Base-by-base conservation (phyloP, 257 asterid genomes). In the Ilex aquifolium region DNA sequence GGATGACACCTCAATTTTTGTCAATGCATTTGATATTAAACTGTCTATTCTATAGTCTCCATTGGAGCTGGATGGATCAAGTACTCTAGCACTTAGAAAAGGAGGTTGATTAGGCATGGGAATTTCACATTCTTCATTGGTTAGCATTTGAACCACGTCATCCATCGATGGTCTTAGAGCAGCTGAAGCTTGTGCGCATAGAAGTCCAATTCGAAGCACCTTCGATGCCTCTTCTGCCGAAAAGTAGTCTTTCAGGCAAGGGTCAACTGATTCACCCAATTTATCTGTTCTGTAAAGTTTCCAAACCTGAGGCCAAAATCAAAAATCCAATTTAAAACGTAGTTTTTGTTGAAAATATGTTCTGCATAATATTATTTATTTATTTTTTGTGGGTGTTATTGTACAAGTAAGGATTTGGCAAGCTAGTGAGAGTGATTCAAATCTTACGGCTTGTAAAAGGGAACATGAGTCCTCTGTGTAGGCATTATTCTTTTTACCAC, bases 91-190 rank as follows among this genome's bases (percentile, higher is more conserved):
- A 74, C 75, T 88, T 29, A 92, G 36, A 64, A 92, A 92, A 12
- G 97, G 96, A 0, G 97, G 96, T 59, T 88, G 96, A 44, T 74
- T 79, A 21, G 98, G 91, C 42, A 79, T 90, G 0, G 95, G 89
- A 46, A 88, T 82, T 46, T 74, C 81, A 39, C 48, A 61, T 62
- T 71, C 74, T 49, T 75, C 80, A 7, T 82, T 79, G 0, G 79
- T 74, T 4, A 92, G 87, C 97, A 92, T 83, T 48, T 48, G 56
- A 8, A 92, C 83, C 5, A 86, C 98, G 31, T 80, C 82, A 13
- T 21, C 78, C 98, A 91, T 91, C 17, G 97, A 88, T 62, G 97
- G 98, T 44, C 98, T 82, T 54, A 74, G 74, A n/a, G 75, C 56
- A n/a, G 74, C 77, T 4, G 95, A 85, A 31, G 97, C 98, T 66